phyloP scores from a whole-genome alignment of 73 alveolate genomes.

The Paramecium biaurelia region DNA sequence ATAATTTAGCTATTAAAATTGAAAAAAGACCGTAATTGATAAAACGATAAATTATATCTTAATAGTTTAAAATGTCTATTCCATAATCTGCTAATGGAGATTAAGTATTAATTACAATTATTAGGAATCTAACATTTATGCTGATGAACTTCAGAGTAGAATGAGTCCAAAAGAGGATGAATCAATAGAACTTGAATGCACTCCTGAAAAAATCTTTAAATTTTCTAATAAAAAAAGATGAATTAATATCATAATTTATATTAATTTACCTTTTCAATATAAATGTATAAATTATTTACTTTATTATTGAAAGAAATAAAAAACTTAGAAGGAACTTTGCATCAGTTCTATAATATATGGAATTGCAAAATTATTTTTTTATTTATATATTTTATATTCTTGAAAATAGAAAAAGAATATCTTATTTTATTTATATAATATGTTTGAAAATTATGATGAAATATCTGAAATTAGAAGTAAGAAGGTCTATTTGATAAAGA shows the following conservation, averaged over 20 bases:
- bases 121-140: slow-evolving; percentile 31
- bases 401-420: neutral
- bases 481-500: neutral
- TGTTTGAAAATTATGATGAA: neutral
- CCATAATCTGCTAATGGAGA: slow-evolving; percentile 52
- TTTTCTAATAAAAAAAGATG: neutral
- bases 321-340: neutral
- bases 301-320: neutral
- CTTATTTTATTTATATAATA: neutral
- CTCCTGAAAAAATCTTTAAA: neutral
- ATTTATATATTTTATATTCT: no score
- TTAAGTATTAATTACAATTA: neutral
- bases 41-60: neutral
- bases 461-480: neutral
- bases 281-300: no score
- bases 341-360: no score
- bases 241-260: neutral
- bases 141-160: slow-evolving; percentile 25
- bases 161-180: slow-evolving; percentile 24
- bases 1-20: neutral
- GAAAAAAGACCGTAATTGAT: slow-evolving; percentile 20
- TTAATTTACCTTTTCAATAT: neutral
- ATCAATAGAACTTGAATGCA: neutral
- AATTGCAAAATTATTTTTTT: no score
- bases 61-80: slow-evolving; percentile 16